Conservation (phyloP, 129 eudicot genomes). For the Sambucus nigra region DNA sequence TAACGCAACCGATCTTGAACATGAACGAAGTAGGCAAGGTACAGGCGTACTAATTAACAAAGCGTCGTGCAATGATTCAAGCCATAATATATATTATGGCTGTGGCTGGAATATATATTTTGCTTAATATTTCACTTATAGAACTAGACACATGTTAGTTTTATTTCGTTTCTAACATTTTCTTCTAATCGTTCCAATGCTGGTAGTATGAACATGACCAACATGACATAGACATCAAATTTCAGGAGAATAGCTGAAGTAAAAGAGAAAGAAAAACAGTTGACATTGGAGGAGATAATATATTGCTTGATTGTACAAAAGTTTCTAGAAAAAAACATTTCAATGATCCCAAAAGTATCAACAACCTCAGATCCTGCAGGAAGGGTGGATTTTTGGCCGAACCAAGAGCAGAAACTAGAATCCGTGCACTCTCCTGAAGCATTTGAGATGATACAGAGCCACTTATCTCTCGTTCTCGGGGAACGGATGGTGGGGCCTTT, state of each 20-base stretch:
- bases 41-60: too few relatives aligned
- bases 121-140: not conserved
- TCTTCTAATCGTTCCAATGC: not conserved
- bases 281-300: constrained; percentile 66
- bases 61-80: too few relatives aligned
- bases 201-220: constrained; percentile 3
- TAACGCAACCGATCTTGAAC: too few relatives aligned
- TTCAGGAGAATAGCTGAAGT: constrained; percentile 95
- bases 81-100: too few relatives aligned
- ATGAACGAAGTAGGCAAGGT: too few relatives aligned
- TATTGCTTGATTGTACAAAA: constrained; percentile 77
- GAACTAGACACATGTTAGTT: not conserved
- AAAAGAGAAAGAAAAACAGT: constrained; percentile 70
- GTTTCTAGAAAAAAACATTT: constrained; percentile 53
- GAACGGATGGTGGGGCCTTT: constrained; percentile 74
- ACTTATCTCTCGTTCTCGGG: constrained; percentile 62
- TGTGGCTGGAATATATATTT: too few relatives aligned
- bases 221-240: constrained; percentile 10
- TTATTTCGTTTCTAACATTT: constrained; percentile 5
- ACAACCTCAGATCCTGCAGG: constrained; percentile 55
- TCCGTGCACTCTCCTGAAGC: constrained; percentile 89
- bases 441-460: constrained; percentile 83
- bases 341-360: constrained; percentile 71
- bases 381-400: constrained; percentile 83
- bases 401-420: constrained; percentile 73